A percentile compares a stretch with the other conserved stretches of the same genome.
phyloP scores from a whole-genome alignment of 805 yeast genomes.

The Wickerhamomyces alni region DNA sequence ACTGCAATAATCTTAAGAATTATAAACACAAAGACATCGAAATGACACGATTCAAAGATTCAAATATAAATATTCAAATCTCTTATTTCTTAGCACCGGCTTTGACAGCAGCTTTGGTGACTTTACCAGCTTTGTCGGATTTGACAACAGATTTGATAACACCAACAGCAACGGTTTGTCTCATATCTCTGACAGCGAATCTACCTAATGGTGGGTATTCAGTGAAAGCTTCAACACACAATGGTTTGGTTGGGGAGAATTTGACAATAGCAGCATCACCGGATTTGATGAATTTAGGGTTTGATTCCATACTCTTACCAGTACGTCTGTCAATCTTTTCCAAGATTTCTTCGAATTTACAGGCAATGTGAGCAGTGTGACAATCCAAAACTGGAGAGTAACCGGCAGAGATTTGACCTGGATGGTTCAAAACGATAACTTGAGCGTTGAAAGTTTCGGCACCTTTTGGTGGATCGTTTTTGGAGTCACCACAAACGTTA shows the following conservation, averaged over 20 bases:
- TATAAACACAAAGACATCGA: neutral
- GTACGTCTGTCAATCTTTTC: constrained; percentile 94
- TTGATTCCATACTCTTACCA: constrained; percentile 86
- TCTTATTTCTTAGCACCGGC: constrained; percentile 25
- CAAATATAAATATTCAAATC: constrained; percentile 1
- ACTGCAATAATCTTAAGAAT: neutral
- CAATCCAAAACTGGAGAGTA: constrained; percentile 91
- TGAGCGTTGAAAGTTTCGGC: constrained; percentile 81
- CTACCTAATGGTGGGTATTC: constrained; percentile 92
- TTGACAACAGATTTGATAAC: constrained; percentile 94
- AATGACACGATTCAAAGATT: no score
- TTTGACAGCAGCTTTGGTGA: constrained; percentile 83
- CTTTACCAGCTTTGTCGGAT: constrained; percentile 84
- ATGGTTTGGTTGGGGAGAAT: constrained; percentile 85
- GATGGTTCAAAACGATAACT: constrained; percentile 88
- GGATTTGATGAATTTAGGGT: constrained; percentile 90
- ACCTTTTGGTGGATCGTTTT: constrained; percentile 87
- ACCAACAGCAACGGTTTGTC: constrained; percentile 99
- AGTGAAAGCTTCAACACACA: constrained; percentile 68
- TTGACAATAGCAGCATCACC: constrained; percentile 96
- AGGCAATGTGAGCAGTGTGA: constrained; percentile 92
- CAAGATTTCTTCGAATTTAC: constrained; percentile 74
- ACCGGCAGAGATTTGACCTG: constrained; percentile 90
- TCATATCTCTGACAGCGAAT: constrained; percentile 99
- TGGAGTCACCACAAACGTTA: constrained; percentile 91